Base-by-base conservation (phyloP, 345 rosid species). In the Mallotus nudiflorus region DNA sequence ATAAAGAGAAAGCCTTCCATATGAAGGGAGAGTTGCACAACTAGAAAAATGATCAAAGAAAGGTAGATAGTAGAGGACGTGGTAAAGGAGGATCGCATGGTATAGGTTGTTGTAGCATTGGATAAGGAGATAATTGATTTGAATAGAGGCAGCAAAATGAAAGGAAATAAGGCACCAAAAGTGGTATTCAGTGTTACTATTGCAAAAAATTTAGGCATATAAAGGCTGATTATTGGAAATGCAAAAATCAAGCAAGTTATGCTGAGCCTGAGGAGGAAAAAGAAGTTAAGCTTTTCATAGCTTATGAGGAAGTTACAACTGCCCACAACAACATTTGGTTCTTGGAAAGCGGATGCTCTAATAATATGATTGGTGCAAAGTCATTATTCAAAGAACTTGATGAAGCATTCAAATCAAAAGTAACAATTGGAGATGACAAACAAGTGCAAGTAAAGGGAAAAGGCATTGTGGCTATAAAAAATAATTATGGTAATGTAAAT, bases 381-480 rank as follows among this genome's bases (percentile, higher is more conserved):
- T n/a, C n/a, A n/a, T n/a, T n/a, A n/a, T n/a, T n/a, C n/a, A n/a
- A n/a, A n/a, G n/a, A n/a, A n/a, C n/a, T n/a, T n/a, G n/a, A n/a
- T n/a, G n/a, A n/a, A n/a, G n/a, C n/a, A 9, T 50, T 16, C 35
- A 50, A 62, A 29, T 10, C 13, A 13, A 20, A 62, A 18, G 75
- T 61, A 5, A 71, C 25, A 37, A 60, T 63, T 39, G 49, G 66
- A 25, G 66, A 69, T 46, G 29, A 69, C 20, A 69, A 58, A 15
- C 5, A 44, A 15, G 44, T 69, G 22, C 62, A 54, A 54, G 52
- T 54, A 4, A 31, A 70, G 58, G 66, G 27, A 1, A 46, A 58
- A 28, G 44, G 31, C 3, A 68, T 13, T 29, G 11, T 55, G 61
- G 65, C 65, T 16, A 33, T 40, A 0, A n/a, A 33, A 5, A 61